Base-by-base conservation (phyloP, 2,329 filamentous ascomycete species). In the Zymoseptoria brevis region DNA sequence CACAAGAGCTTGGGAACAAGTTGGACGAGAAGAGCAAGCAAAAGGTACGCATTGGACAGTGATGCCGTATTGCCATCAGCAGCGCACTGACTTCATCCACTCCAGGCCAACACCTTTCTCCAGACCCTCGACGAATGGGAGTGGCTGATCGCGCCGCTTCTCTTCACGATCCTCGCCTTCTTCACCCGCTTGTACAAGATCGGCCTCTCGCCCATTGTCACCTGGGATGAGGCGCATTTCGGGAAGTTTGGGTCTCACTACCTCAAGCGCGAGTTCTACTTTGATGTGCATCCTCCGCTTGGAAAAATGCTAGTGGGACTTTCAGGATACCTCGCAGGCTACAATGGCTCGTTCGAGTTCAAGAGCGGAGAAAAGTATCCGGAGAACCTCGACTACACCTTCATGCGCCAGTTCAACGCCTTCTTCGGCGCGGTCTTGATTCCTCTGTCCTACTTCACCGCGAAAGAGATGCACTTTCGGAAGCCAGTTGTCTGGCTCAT, bases 221-320 rank as follows among this genome's bases (percentile, higher is more conserved):
- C 86, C 53, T 89, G 86, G 86, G 86, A 89, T 73, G 86, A 89
- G 77, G 86, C 86, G 67, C 86, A 89, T 75, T 95, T 95, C 75
- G 90, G 90, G 73, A 99, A 99, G 80, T 99, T 99, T 76, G 94
- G 94, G 65, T 97, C 93, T 69, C 93, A 99, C 78, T 99, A 99
- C 76, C 87, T 99, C 73, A 96, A 99, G 76, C 90, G 93, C 75
- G 94, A 99, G 77, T 96, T 97, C 81, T 99, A 99, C 83, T 99
- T 99, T 79, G 90, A 96, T 81, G 88, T 95, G 60, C 90, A 96
- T 76, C 94, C 94, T 65, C 94, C 94, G 57, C 85, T 99, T 62
- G 94, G 94, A 73, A 99, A 99, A 81, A 97, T 99, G 85, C 86
- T 99, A 58, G 93, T 99, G 68, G 94, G 94, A 63, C 83, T 99